Evolutionary conservation across 2,329 filamentous ascomycete genomes (phyloP).

Genomic region (Plenodomus lindquistii): DNA sequence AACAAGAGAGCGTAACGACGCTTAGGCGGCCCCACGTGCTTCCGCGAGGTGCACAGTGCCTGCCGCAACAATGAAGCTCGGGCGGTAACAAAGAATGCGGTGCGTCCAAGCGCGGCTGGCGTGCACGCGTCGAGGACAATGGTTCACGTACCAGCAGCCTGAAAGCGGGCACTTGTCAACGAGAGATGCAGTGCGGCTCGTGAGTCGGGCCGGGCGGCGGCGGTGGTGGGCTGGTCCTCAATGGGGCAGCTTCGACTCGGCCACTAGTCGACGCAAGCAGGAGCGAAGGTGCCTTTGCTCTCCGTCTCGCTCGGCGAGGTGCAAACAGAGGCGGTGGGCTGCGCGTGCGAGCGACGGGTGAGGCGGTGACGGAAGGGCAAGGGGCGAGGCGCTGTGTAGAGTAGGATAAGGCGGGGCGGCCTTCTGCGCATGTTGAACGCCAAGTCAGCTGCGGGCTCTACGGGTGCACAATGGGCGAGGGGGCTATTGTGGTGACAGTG

Average conservation of each 20-base stretch:
- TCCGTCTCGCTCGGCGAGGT: background rate
- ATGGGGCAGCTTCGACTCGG: background rate
- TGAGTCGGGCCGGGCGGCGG: background rate
- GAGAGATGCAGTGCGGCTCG: background rate
- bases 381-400: background rate
- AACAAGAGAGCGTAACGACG: constrained; percentile 28
- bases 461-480: background rate
- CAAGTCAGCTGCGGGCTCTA: constrained; percentile 3
- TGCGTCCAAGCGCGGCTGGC: constrained; percentile 2
- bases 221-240: background rate
- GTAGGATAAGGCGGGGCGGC: constrained; percentile 12
- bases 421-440: constrained; percentile 8
- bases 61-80: constrained; percentile 1
- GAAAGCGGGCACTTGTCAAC: background rate
- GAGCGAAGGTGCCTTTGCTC: constrained; percentile 1
- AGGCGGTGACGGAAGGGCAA: constrained; percentile 17
- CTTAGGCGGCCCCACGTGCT: constrained; percentile 30
- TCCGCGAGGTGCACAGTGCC: constrained; percentile 17
- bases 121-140: background rate
- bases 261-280: constrained; percentile 1
- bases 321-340: constrained; percentile 1
- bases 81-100: background rate
- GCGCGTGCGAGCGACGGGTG: constrained; percentile 10
- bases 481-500: background rate
- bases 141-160: constrained; percentile 12